Conservation (phyloP, 441 rosid species). For the Populus hybrid region DNA sequence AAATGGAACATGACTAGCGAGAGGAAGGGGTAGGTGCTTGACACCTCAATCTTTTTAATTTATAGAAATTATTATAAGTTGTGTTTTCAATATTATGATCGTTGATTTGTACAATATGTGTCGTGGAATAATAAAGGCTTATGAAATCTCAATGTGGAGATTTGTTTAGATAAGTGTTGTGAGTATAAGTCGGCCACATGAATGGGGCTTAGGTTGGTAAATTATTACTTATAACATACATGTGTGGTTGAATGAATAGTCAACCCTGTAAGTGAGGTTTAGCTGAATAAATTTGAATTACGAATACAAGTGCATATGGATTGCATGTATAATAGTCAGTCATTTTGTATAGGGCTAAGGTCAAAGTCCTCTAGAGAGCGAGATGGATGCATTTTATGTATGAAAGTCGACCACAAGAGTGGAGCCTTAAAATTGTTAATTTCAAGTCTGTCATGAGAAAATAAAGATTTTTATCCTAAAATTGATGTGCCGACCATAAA, state of each 20-base stretch:
- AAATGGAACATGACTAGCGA: background rate
- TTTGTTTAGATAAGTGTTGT: no score
- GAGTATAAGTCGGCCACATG: background rate
- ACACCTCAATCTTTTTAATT: background rate
- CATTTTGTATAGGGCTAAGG: background rate
- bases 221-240: no score
- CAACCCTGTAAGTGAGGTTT: no score
- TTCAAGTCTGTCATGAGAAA: background rate
- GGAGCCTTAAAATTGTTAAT: no score
- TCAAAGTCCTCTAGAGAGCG: rapidly evolving
- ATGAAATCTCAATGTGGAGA: background rate
- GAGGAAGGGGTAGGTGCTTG: background rate
- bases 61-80: no score
- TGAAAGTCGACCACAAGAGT: rapidly evolving
- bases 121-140: background rate
- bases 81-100: no score
- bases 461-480: rapidly evolving
- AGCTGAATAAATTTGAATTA: no score
- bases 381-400: background rate
- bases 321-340: no score
- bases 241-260: background rate
- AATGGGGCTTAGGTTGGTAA: no score
- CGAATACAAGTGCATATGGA: no score
- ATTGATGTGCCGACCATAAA: no score
- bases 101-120: background rate